Base-by-base conservation (phyloP, 768 basidiomycete species). In the Naematelia aurantialba region DNA sequence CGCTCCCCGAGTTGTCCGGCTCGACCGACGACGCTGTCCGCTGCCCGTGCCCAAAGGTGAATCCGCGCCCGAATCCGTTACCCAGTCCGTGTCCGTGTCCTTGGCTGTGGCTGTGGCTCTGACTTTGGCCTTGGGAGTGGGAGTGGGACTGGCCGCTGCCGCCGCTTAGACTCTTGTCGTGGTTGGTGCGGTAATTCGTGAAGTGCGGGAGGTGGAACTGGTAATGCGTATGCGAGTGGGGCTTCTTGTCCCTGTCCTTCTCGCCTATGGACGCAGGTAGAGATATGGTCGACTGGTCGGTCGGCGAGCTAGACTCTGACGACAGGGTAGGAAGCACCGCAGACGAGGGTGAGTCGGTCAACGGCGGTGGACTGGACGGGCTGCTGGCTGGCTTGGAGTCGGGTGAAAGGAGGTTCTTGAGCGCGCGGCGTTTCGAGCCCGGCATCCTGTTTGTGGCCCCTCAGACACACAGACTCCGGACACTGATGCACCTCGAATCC, bases 371-470 rank as follows among this genome's bases (percentile, higher is more conserved):
- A 21, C 45, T 29, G 42, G 58, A 53, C 49, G 60, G 21, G 22
- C 45, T 29, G 42, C 55, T 48, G 46, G 49, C 26, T 30, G 60
- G 22, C 10, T 22, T 17, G 10, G 48, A 30, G 31, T 30, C 55
- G n/a, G 70, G 68, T 5, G 75, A 73, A 8, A 74, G 58, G 51
- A 74, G 70, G 56, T 76, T 74, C 53, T 74, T 76, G 5, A 76
- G 59, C 8, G 70, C 70, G 57, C 71, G 53, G 11, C 75, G 71
- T 63, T 76, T 76, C 25, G 71, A 66, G 45, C 75, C 75, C n/a
- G 75, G 71, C 72, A 75, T 74, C 4, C 21, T 55, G 52, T 3
- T 25, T 1, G 34, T 39, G 8, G 34, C 17, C 34, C 8, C 17
- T 39, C n/a, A n/a, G n/a, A n/a, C n/a, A n/a, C n/a, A n/a, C n/a